Conservation (phyloP, 495 filamentous ascomycete genomes). For the Copromyces sp. region DNA sequence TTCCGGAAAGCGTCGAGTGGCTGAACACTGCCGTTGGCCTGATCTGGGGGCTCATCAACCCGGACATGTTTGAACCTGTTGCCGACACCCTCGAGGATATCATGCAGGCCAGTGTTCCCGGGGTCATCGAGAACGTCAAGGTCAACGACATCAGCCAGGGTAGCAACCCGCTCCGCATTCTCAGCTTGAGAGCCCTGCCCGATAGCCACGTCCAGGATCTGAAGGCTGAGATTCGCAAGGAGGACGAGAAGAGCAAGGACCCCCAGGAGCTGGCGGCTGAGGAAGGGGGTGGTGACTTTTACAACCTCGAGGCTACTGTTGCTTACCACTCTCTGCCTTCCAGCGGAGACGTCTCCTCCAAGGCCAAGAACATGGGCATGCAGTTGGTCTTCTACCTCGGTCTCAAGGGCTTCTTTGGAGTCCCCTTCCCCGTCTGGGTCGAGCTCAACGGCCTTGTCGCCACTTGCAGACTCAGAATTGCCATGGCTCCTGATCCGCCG, state of each 20-base stretch:
- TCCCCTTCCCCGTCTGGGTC: constrained; percentile 82
- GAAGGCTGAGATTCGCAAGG: constrained; percentile 64
- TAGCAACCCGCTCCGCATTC: constrained; percentile 75
- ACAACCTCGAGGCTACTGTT: constrained; percentile 88
- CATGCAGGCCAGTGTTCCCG: constrained; percentile 89
- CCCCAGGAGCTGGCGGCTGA: constrained; percentile 80
- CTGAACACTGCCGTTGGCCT: constrained; percentile 77
- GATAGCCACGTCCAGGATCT: constrained; percentile 69
- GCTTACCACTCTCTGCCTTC: constrained; percentile 83
- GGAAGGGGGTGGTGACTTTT: constrained; percentile 86
- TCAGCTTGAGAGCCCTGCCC: constrained; percentile 82
- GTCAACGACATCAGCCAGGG: constrained; percentile 96
- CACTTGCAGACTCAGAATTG: constrained; percentile 70
- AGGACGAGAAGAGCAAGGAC: constrained; percentile 72
- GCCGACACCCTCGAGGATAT: constrained; percentile 58
- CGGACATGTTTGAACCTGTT: constrained; percentile 74
- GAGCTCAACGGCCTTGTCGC: constrained; percentile 80
- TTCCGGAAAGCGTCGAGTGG: constrained; percentile 88
- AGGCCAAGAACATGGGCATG: constrained; percentile 90
- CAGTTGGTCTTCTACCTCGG: constrained; percentile 89
- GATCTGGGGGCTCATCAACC: constrained; percentile 83
- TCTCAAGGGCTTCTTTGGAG: constrained; percentile 74
- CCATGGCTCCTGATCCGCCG: constrained; percentile 79
- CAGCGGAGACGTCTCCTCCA: constrained; percentile 55
- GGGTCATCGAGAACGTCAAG: constrained; percentile 83